These are phyloP conservation scores for Eustoma russellianum DNA, from an alignment of 257 asterid genomes.

Conservation along the genomic window DNA sequence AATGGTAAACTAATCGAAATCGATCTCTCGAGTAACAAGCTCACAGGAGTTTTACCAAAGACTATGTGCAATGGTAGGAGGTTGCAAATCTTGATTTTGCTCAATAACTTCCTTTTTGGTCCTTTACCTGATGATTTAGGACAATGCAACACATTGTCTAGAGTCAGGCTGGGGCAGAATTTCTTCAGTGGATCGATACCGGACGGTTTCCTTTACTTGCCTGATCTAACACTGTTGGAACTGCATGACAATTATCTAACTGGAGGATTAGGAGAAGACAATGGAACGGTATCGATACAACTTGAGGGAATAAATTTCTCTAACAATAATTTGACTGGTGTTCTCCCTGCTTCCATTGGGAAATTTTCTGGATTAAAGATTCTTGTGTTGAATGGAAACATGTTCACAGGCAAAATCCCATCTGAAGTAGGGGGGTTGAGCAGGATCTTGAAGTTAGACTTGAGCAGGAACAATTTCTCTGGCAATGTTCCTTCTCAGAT, in stretches of 20 bases:
- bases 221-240: constrained; percentile 26
- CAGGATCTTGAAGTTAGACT: constrained; percentile 25
- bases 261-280: constrained; percentile 17
- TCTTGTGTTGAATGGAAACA: constrained; percentile 24
- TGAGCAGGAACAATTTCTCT: constrained; percentile 30
- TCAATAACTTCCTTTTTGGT: constrained; percentile 34
- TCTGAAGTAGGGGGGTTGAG: constrained; percentile 23
- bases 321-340: constrained; percentile 25
- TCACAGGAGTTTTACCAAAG: constrained; percentile 29
- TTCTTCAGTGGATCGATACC: constrained; percentile 32
- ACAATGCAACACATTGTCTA: constrained; percentile 15
- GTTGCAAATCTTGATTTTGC: constrained; percentile 27
- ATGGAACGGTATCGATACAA: constrained; percentile 10
- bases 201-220: constrained; percentile 30
- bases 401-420: constrained; percentile 27
- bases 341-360: constrained; percentile 27
- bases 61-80: constrained; percentile 26
- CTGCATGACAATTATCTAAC: constrained; percentile 29
- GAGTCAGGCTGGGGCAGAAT: constrained; percentile 39
- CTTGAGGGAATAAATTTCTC: constrained; percentile 28
- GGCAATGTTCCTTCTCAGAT: constrained; percentile 25
- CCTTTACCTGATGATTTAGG: constrained; percentile 38
- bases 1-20: constrained; percentile 23
- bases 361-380: constrained; percentile 27
- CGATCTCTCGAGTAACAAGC: constrained; percentile 35